Evolutionary conservation across 2,329 filamentous ascomycete genomes (phyloP), one percentile per base, ranked within the genome.

Genomic region (Aspergillus fijiensis): DNA sequence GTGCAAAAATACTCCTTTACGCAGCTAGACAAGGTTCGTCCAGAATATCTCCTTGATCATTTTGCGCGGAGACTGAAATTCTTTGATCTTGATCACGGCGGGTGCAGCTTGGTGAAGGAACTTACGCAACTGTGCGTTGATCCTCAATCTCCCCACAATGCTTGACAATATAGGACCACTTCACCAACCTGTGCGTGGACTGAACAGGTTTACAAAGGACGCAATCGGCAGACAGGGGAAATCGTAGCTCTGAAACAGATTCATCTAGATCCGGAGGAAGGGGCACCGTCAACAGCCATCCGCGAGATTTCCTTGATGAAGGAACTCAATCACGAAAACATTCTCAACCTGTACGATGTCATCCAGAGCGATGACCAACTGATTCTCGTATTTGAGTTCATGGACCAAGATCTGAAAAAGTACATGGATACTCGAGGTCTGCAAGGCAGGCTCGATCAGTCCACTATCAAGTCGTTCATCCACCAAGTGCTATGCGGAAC

Each of bases 311-410:
- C 92, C 1, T 85, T 99, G 56, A 98, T 99, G 94, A 98, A 98
- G 80, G 95, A 98, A 79, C 85, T 99, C 67, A 97, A 97, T 79
- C 94, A 99, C 78, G 92, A 97, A 75, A 97, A 97, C 74, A 97
- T 99, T 67, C 92, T 99, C 70, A 90, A 89, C 60, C 87, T 98
- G 4, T 92, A 98, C 83, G 95, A 99, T 83, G 94, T 99, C 61
- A 97, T 98, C 71, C 95, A 98, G 78, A 98, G 94, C 62, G 95
- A 98, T 82, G 97, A 97, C 80, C 98, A 98, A 77, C 87, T 99
- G 60, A 98, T 98, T 94, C 87, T 99, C 35, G 94, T 99, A 5
- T 98, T 99, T 70, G 94, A 99, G 77, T 96, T 89, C 79, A 96
- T 99, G 93, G 95, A 99, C 78, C 92, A 92, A 74, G 94, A 99